Evolutionary conservation across 305 asterid genomes (phyloP), one percentile per base, ranked within the genome.

Genomic region (Fraxinus albicans): DNA sequence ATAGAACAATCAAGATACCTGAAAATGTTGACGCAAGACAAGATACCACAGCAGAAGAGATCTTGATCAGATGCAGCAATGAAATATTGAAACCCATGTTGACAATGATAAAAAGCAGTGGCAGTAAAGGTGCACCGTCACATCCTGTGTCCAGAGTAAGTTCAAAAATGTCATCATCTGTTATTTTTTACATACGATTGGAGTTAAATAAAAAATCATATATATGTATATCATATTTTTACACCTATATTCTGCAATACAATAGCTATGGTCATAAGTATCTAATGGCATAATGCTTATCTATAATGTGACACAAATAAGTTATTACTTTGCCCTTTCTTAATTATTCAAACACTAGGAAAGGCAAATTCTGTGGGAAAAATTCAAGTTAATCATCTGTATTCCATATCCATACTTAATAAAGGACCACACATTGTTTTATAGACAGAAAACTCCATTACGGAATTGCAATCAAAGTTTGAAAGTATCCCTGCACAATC

Each of bases 81-180:
- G 99, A 94, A 81, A 97, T 80, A 78, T 97, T 97, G 89, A 81
- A 97, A 77, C 95, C 92, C 95, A 97, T 97, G 92, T 97, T 97
- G 77, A 97, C 98, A 42, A 90, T 67, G 70, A 95, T 90, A 86
- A 96, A 96, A 31, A 96, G 90, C 85, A 96, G 77, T 0, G 98
- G 99, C 73, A 96, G 77, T 76, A 95, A 87, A 58, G 99, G 99
- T 79, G 98, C 99, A 79, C 99, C 99, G 31, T 90, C 86, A 77
- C 99, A 96, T 79, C 89, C 99, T 95, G 95, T 31, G 69, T 31
- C 67, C 81, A 78, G 78, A 78, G 33, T 8, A 63, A 23, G 79
- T 78, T 67, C 33, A 83, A 34, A 12, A 44, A 75, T 25, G n/a
- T 81, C 33, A 81, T 31, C 21, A 17, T 58, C 65, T 72, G 23